Base-by-base conservation (phyloP, 2,329 filamentous ascomycete species). In the Claviceps africana region DNA sequence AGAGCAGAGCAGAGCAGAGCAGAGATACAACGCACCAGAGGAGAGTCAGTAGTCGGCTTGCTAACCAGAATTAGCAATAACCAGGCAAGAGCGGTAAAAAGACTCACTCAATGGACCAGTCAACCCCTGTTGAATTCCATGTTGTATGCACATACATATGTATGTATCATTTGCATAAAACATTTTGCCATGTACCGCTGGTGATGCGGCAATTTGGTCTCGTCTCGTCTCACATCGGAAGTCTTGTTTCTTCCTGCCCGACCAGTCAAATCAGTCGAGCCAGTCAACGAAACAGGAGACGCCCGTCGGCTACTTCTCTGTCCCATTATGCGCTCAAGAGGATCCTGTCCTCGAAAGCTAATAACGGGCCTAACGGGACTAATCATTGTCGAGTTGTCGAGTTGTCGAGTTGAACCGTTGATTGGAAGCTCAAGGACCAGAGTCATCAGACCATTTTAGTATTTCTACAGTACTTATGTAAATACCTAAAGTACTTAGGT, bases 141-240 rank as follows among this genome's bases (percentile, higher is more conserved):
- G 37, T 40, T 21, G n/a, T 43, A 25, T n/a, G 39, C 21, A 40
- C n/a, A 3, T 44, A 28, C 35, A 30, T 28, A 53, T 40, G 33
- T 46, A 42, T 15, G 44, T 48, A 43, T 39, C 52, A 51, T 53
- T 11, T 48, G 48, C 51, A 53, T 53, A 42, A 47, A 45, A 30
- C 43, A 28, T 22, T 28, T 47, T 50, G 30, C 28, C n/a, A 40
- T 28, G 25, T 53, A 44, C 43, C 48, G 43, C 52, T 50, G 47
- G 46, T 50, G 47, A 50, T 50, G 52, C 48, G 35, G 42, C 28
- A 37, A 44, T 53, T 40, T 43, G 28, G 6, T 39, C 33, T 45
- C 46, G 28, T 50, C 19, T 50, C 21, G 33, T 42, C 35, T 37
- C 35, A 37, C 35, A 37, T 37, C 7, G 2, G n/a, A n/a, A 17